Conservation (phyloP, 441 rosid genomes). For the Populus hybrid region DNA sequence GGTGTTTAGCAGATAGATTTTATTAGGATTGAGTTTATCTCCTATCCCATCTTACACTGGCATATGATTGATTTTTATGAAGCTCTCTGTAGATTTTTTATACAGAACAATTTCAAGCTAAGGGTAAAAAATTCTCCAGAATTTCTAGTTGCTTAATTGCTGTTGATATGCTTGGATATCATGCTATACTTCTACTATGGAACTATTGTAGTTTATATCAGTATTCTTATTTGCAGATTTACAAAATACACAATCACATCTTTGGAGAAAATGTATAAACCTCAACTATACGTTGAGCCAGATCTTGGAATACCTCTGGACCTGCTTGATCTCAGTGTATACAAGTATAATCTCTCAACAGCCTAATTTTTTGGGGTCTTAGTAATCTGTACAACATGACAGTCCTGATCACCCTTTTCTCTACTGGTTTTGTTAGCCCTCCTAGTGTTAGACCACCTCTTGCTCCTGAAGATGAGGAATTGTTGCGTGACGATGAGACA, state of each 20-base stretch:
- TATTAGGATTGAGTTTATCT: no score
- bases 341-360: constrained; percentile 57
- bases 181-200: no score
- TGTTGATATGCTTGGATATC: constrained; percentile 1
- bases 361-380: background rate
- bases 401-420: constrained; percentile 19
- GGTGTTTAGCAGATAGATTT: no score
- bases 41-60: no score
- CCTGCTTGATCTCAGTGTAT: constrained; percentile 92
- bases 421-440: constrained; percentile 43
- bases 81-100: no score
- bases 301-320: constrained; percentile 99
- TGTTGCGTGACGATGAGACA: constrained; percentile 80
- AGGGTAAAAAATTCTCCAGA: no score
- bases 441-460: constrained; percentile 58
- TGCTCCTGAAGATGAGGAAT: constrained; percentile 91
- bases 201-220: background rate
- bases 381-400: background rate
- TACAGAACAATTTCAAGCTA: no score
- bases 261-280: constrained; percentile 86
- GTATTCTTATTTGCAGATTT: constrained; percentile 44
- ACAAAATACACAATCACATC: constrained; percentile 85
- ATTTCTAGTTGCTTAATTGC: background rate
- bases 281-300: constrained; percentile 86
- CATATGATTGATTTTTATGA: no score